Evolutionary conservation across 1,284 basidiomycete genomes (phyloP).

Genomic region (Rhodotorula sp.): DNA sequence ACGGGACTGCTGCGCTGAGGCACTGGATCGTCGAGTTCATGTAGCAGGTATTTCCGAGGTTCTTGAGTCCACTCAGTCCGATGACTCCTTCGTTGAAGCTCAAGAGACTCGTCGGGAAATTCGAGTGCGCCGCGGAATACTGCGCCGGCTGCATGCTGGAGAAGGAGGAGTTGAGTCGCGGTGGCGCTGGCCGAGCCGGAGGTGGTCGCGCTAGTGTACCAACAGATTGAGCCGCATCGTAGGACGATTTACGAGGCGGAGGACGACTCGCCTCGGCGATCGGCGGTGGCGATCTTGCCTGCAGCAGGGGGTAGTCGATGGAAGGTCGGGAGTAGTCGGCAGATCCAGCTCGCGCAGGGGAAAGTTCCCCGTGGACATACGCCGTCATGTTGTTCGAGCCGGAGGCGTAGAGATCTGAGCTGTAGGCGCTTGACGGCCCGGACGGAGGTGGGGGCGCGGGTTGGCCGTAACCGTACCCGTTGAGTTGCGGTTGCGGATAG

Average conservation of each 20-base stretch:
- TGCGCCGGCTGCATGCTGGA: slow-evolving; percentile 26
- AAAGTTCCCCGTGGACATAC: slow-evolving; percentile 1
- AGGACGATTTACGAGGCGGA: slow-evolving; percentile 35
- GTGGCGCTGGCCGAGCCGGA: slow-evolving; percentile 34
- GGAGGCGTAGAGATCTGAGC: slow-evolving; percentile 56
- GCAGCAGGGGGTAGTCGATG: slow-evolving; percentile 78
- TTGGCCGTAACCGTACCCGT: slow-evolving; percentile 16
- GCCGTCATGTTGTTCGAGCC: slow-evolving; percentile 52
- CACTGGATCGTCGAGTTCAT: slow-evolving; percentile 99
- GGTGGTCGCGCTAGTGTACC: slow-evolving; percentile 25
- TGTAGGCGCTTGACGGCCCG: background rate
- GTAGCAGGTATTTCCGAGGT: slow-evolving; percentile 97
- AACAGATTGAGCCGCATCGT: slow-evolving; percentile 26
- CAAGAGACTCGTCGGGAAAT: slow-evolving; percentile 53
- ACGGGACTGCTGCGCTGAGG: slow-evolving; percentile 83
- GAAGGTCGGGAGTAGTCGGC: slow-evolving; percentile 50
- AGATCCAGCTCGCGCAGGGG: background rate
- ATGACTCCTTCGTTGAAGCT: slow-evolving; percentile 50
- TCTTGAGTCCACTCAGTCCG: slow-evolving; percentile 84
- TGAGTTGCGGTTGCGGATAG: slow-evolving; percentile 37
- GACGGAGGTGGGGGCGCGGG: background rate
- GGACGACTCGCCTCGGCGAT: slow-evolving; percentile 67
- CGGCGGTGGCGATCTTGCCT: slow-evolving; percentile 71
- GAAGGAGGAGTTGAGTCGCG: slow-evolving; percentile 37
- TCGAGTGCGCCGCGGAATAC: slow-evolving; percentile 56